Evolutionary conservation across 1,139 yeast genomes (phyloP).

Genomic region (Lodderomyces beijingensis): DNA sequence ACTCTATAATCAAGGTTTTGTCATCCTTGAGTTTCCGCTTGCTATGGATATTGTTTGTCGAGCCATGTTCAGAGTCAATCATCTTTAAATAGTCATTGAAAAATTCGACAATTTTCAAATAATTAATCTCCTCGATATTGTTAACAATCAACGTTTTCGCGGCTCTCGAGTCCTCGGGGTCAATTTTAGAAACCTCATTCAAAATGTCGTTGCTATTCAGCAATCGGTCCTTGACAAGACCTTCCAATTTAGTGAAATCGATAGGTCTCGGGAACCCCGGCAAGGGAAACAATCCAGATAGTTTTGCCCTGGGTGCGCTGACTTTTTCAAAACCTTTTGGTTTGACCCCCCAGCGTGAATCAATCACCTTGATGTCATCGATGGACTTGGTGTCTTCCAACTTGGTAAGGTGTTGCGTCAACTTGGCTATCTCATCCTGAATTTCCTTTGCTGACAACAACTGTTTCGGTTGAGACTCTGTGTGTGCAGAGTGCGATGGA

Average conservation of each 20-base stretch:
- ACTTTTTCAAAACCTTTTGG: constrained; percentile 76
- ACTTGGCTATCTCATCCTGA: background rate
- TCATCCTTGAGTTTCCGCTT: constrained; percentile 35
- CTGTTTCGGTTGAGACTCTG: no score
- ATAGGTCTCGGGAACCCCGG: constrained; percentile 66
- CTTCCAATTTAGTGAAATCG: constrained; percentile 53
- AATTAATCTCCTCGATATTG: constrained; percentile 38
- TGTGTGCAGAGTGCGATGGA: no score
- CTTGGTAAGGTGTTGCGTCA: no score
- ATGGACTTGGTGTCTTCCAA: constrained; percentile 21
- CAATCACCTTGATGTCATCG: constrained; percentile 35
- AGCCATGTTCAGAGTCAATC: constrained; percentile 30
- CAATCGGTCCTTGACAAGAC: constrained; percentile 37
- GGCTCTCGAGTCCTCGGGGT: constrained; percentile 48
- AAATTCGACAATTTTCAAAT: constrained; percentile 38
- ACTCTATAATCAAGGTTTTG: constrained; percentile 44
- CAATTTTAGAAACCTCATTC: constrained; percentile 40
- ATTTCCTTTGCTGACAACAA: no score
- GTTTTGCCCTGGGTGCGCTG: constrained; percentile 74
- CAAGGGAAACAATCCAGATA: constrained; percentile 74
- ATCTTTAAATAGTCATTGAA: constrained; percentile 38
- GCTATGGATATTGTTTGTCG: constrained; percentile 26
- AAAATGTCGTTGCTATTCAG: constrained; percentile 38
- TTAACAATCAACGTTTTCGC: constrained; percentile 48
- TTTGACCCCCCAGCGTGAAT: constrained; percentile 68